phyloP scores from a whole-genome alignment of 148 eudicot genomes.

The Camellia sinensis region DNA sequence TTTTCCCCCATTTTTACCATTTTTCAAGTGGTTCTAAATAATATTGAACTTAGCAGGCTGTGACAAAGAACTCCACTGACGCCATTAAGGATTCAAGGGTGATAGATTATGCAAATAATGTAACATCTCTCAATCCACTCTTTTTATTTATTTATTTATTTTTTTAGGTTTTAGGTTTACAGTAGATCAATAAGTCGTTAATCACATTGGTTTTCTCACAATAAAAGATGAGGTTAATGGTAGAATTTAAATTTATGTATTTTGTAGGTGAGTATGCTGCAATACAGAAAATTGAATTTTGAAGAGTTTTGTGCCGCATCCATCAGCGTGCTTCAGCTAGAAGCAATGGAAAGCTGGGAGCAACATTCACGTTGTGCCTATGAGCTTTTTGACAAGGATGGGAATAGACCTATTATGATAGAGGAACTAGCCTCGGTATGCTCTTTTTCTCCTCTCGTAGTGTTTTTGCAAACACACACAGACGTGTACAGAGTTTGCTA shows the following conservation, averaged over 20 bases:
- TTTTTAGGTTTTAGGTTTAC: background rate
- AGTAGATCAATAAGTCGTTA: too few relatives aligned
- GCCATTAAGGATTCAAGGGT: constrained; percentile 93
- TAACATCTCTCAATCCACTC: constrained; percentile 15
- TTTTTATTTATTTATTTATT: background rate
- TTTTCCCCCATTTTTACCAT: background rate
- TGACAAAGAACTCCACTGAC: constrained; percentile 59
- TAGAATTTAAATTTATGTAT: background rate
- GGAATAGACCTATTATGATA: constrained; percentile 88
- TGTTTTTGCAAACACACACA: background rate
- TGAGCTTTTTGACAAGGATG: constrained; percentile 91
- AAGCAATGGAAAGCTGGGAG: constrained; percentile 90
- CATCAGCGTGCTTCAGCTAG: constrained; percentile 81
- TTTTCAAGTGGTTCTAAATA: background rate
- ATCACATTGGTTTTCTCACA: background rate
- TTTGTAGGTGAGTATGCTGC: constrained; percentile 75
- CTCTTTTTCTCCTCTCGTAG: background rate
- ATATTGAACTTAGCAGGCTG: constrained; percentile 44
- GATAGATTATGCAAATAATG: constrained; percentile 72
- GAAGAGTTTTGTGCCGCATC: constrained; percentile 93
- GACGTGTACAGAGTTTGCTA: background rate
- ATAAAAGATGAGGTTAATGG: background rate
- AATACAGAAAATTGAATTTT: constrained; percentile 81
- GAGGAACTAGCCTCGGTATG: constrained; percentile 94
- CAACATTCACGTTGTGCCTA: constrained; percentile 88